Conservation (phyloP, 495 filamentous ascomycete genomes). For the Neurospora pannonica region DNA sequence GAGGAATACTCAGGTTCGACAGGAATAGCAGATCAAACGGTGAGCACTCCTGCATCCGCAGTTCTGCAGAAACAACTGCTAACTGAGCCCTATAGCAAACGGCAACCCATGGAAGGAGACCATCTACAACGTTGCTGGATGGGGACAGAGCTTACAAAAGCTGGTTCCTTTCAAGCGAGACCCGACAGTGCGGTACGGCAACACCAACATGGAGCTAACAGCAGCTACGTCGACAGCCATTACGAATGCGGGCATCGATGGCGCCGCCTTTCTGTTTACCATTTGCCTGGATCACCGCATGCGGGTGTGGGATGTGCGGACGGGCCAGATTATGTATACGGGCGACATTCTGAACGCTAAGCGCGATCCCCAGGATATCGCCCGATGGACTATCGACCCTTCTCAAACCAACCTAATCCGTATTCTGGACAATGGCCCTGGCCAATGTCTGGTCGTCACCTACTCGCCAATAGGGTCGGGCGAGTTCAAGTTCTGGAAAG, state of each 20-base stretch:
- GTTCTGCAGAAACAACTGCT: not conserved
- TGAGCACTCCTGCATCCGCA: slow-evolving; percentile 24
- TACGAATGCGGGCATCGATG: slow-evolving; percentile 36
- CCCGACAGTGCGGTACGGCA: slow-evolving; percentile 54
- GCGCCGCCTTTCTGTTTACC: slow-evolving; percentile 59
- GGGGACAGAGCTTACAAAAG: slow-evolving; percentile 62
- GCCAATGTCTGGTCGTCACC: slow-evolving; percentile 65
- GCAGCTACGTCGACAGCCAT: slow-evolving; percentile 50
- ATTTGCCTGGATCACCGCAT: slow-evolving; percentile 80
- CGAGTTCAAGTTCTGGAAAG: slow-evolving; percentile 92
- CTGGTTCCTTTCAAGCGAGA: slow-evolving; percentile 61
- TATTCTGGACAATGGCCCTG: slow-evolving; percentile 55
- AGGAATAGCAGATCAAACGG: slow-evolving; percentile 51
- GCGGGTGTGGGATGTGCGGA: slow-evolving; percentile 73
- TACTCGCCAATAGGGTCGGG: slow-evolving; percentile 81
- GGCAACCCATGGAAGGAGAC: slow-evolving; percentile 61
- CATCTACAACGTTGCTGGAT: slow-evolving; percentile 68
- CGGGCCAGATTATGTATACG: slow-evolving; percentile 59
- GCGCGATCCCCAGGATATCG: slow-evolving; percentile 45
- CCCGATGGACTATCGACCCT: slow-evolving; percentile 68
- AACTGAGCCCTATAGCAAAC: slow-evolving; percentile 26
- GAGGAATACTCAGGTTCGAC: slow-evolving; percentile 65
- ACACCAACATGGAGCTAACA: slow-evolving; percentile 55
- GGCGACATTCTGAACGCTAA: slow-evolving; percentile 56
- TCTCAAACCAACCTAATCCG: slow-evolving; percentile 59